A percentile compares a stretch with the other conserved stretches of the same genome.
Evolutionary conservation across 495 filamentous ascomycete genomes (phyloP).

Genomic region (Talaromyces liani): DNA sequence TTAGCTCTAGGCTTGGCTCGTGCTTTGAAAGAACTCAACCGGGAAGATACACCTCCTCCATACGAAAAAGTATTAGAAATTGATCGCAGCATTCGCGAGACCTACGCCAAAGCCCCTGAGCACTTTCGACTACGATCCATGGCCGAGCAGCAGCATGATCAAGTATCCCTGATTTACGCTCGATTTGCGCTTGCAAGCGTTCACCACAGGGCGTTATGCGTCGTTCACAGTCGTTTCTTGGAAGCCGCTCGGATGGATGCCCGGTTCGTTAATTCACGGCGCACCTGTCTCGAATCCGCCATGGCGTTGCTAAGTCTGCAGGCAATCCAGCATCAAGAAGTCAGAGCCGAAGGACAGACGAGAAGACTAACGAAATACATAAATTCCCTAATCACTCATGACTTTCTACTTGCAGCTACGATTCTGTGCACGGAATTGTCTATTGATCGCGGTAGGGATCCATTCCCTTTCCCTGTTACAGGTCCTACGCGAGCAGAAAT

Average conservation of each 20-base stretch:
- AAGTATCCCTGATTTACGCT: conserved; percentile 10
- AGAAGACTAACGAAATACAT: conserved; percentile 39
- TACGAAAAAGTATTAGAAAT: conserved; percentile 14
- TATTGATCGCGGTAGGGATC: neutral
- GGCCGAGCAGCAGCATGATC: conserved; percentile 40
- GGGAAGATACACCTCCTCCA: neutral
- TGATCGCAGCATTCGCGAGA: conserved; percentile 23
- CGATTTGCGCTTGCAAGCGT: conserved; percentile 13
- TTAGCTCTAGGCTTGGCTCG: neutral
- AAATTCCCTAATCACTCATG: conserved; percentile 32
- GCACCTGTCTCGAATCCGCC: conserved; percentile 33
- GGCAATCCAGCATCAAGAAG: conserved; percentile 25
- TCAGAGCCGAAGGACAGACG: conserved; percentile 30
- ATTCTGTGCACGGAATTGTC: conserved; percentile 41
- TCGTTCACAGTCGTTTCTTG: conserved; percentile 34
- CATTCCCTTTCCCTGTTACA: neutral
- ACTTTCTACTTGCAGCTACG: conserved; percentile 45
- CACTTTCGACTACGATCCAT: conserved; percentile 46
- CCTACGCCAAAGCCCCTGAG: conserved; percentile 11
- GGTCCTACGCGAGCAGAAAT: neutral
- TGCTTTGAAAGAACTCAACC: neutral
- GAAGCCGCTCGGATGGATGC: conserved; percentile 19
- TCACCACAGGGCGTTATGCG: conserved; percentile 29
- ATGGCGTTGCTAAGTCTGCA: conserved; percentile 29
- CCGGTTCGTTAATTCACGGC: conserved; percentile 24